phyloP scores from a whole-genome alignment of 1,284 basidiomycete genomes.

The Apiotrichum mycotoxinovorans region DNA sequence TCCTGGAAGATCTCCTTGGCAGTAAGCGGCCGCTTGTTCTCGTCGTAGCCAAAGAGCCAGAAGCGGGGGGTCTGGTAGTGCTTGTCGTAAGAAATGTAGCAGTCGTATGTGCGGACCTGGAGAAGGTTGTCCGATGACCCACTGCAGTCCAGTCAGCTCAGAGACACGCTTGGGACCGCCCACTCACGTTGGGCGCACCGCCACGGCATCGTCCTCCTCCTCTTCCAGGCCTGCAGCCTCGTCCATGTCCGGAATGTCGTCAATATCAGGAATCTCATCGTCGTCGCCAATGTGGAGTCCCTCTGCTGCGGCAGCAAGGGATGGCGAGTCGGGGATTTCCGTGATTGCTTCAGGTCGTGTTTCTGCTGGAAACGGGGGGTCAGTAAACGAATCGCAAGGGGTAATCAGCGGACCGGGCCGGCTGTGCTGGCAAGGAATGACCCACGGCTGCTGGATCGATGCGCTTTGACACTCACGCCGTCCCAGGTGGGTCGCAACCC shows the following conservation, averaged over 20 bases:
- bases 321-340: conserved; percentile 42
- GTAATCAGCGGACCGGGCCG: not conserved
- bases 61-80: conserved; percentile 95
- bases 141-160: not conserved
- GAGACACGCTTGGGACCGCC: not conserved
- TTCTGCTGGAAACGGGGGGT: conserved; percentile 5
- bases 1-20: conserved; percentile 95
- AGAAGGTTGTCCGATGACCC: conserved; percentile 63
- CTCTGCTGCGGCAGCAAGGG: conserved; percentile 39
- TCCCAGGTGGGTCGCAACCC: conserved; percentile 53
- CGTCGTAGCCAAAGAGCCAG: conserved; percentile 92
- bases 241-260: conserved; percentile 91
- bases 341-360: conserved; percentile 37
- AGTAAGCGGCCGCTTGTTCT: conserved; percentile 82
- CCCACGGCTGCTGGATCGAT: too few relatives aligned
- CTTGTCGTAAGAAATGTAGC: conserved; percentile 98
- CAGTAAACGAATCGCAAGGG: too few relatives aligned
- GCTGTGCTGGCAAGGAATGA: too few relatives aligned
- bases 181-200: conserved; percentile 32
- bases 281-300: conserved; percentile 51
- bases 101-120: conserved; percentile 97
- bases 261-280: conserved; percentile 70
- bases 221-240: conserved; percentile 67
- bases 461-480: conserved; percentile 38
- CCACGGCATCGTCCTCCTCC: conserved; percentile 61